phyloP scores from a whole-genome alignment of 768 basidiomycete genomes.

The Suillus discolor region DNA sequence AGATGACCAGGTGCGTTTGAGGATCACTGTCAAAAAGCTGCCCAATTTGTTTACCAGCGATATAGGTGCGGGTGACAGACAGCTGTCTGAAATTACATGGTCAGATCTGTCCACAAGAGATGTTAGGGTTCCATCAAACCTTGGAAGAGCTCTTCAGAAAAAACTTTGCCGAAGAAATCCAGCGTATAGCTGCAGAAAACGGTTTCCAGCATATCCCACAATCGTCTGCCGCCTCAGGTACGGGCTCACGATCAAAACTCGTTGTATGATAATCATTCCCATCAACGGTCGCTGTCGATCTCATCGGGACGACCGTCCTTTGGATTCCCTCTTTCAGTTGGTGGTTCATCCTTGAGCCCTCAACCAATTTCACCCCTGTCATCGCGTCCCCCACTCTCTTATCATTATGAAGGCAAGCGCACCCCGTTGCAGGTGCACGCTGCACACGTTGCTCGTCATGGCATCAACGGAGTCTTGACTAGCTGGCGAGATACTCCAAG shows the following conservation, averaged over 20 bases:
- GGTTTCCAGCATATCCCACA: slow-evolving; percentile 52
- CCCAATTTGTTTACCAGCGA: slow-evolving; percentile 7
- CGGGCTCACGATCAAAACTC: slow-evolving; percentile 50
- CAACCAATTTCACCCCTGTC: slow-evolving; percentile 46
- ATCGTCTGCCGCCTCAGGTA: slow-evolving; percentile 33
- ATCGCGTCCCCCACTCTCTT: slow-evolving; percentile 18
- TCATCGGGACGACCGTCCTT: slow-evolving; percentile 47
- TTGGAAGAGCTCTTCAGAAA: slow-evolving; percentile 84
- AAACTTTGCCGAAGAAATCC: slow-evolving; percentile 83
- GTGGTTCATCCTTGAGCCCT: slow-evolving; percentile 46
- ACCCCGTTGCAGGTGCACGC: slow-evolving; percentile 81
- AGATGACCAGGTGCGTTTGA: slow-evolving; percentile 70
- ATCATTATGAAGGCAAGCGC: slow-evolving; percentile 44
- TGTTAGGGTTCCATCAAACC: slow-evolving; percentile 91
- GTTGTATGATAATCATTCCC: slow-evolving; percentile 47
- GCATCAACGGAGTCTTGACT: slow-evolving; percentile 80
- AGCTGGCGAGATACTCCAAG: slow-evolving; percentile 63
- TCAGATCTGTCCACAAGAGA: slow-evolving; percentile 80
- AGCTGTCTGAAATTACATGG: slow-evolving; percentile 84
- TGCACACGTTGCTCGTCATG: slow-evolving; percentile 80
- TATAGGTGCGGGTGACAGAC: slow-evolving; percentile 77
- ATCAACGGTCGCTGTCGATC: slow-evolving; percentile 49
- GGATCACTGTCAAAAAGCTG: background rate
- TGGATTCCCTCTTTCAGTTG: slow-evolving; percentile 54
- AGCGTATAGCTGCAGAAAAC: slow-evolving; percentile 63